phyloP scores from a whole-genome alignment of 139 green algal genomes.

The Chlorella vulgaris region DNA sequence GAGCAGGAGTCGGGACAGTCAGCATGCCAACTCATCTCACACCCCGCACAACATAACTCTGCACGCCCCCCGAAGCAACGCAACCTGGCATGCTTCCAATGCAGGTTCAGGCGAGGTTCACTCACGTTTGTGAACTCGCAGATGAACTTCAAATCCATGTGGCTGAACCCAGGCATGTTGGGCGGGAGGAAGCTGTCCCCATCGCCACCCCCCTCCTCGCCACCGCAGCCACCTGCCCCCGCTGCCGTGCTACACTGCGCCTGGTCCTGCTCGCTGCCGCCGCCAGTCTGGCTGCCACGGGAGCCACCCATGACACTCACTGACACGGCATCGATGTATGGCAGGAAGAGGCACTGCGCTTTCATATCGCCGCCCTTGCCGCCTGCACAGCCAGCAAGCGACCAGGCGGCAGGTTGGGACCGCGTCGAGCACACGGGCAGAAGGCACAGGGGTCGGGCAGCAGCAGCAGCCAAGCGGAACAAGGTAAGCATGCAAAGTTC shows the following conservation, averaged over 20 bases:
- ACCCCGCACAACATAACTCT: no score
- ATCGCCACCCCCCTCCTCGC: neutral
- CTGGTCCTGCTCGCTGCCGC: neutral
- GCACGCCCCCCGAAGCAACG: no score
- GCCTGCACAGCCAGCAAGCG: conserved; percentile 34
- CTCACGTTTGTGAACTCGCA: conserved; percentile 70
- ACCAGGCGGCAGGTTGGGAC: neutral
- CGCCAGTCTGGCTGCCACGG: neutral
- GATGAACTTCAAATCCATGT: conserved; percentile 87
- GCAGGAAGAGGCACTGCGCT: conserved; percentile 78
- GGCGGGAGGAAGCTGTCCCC: conserved; percentile 30
- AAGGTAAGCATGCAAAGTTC: neutral
- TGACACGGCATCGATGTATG: conserved; percentile 93
- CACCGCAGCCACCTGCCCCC: conserved; percentile 4
- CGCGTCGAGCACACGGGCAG: no score
- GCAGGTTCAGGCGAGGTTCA: neutral
- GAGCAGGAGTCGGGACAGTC: no score
- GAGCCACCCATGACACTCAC: conserved; percentile 49
- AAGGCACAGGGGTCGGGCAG: no score
- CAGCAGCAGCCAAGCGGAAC: neutral
- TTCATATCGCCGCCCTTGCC: conserved; percentile 49
- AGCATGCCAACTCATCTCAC: no score
- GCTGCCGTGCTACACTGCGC: conserved; percentile 5
- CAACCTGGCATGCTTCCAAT: no score
- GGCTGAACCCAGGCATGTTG: conserved; percentile 56